Conservation (phyloP, 768 basidiomycete species). For the Pisolithus albus region DNA sequence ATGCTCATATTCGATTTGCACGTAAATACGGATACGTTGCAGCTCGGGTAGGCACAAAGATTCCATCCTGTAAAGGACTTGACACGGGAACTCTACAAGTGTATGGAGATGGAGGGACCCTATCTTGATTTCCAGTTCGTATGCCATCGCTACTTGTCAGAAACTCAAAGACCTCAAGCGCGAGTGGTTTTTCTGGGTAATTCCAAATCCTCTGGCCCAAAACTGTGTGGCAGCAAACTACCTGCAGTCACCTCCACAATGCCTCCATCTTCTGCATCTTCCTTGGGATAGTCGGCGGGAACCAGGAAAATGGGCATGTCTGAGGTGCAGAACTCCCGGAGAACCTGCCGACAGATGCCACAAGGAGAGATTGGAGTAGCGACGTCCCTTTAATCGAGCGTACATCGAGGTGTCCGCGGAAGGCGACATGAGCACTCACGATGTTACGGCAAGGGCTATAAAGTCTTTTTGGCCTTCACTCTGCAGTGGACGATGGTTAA, state of each 20-base stretch:
- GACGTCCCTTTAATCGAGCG: constrained; percentile 53
- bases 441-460: constrained; percentile 70
- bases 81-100: too few species aligned
- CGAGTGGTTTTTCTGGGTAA: constrained; percentile 26
- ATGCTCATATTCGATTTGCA: too few species aligned
- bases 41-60: too few species aligned
- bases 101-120: too few species aligned
- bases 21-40: too few species aligned
- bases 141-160: too few species aligned
- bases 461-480: constrained; percentile 74
- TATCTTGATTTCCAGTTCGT: too few species aligned
- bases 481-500: constrained; percentile 31
- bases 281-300: constrained; percentile 53
- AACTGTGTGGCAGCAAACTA: constrained; percentile 76
- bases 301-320: constrained; percentile 69
- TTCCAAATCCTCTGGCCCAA: constrained; percentile 81
- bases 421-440: constrained; percentile 39
- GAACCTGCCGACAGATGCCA: constrained; percentile 88
- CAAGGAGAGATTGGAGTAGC: constrained; percentile 69
- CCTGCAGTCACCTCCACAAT: constrained; percentile 61
- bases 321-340: constrained; percentile 77
- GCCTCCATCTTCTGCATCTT: constrained; percentile 37
- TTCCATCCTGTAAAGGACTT: too few species aligned
- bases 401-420: too few species aligned
- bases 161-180: too few species aligned